Conservation (phyloP, 2,329 filamentous ascomycete genomes). For the Oidium heveae region DNA sequence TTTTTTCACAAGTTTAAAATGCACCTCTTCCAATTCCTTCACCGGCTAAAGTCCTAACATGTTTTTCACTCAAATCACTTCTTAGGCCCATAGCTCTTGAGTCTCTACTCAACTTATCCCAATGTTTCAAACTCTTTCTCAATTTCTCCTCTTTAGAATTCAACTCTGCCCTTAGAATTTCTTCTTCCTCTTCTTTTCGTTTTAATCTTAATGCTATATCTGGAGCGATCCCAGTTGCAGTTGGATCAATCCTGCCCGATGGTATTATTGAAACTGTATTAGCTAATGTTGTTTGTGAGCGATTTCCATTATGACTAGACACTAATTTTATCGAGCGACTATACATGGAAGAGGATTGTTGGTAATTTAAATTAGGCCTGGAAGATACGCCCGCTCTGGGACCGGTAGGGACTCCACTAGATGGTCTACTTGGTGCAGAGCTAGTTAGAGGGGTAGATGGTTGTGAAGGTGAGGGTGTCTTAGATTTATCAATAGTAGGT, state of each 20-base stretch:
- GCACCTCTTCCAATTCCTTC: constrained; percentile 14
- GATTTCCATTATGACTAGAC: constrained; percentile 6
- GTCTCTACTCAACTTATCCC: constrained; percentile 12
- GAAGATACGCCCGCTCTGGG: constrained; percentile 11
- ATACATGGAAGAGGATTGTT: constrained; percentile 9
- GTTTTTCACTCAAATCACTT: constrained; percentile 13
- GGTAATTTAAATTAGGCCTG: constrained; percentile 5
- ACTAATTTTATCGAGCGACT: constrained; percentile 3
- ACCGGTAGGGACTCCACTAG: constrained; percentile 12
- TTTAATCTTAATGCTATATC: constrained; percentile 11
- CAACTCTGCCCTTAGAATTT: constrained; percentile 11
- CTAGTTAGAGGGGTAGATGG: constrained; percentile 6
- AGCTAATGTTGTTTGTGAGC: constrained; percentile 13
- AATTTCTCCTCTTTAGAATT: constrained; percentile 13
- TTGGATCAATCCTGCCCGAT: constrained; percentile 12
- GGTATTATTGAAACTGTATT: constrained; percentile 13
- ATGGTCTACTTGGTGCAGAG: constrained; percentile 11
- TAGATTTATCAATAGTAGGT: constrained; percentile 7
- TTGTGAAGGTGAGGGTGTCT: constrained; percentile 10
- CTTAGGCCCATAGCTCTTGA: constrained; percentile 9
- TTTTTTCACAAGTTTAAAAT: constrained; percentile 7
- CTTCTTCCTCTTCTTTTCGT: constrained; percentile 14
- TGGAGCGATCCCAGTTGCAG: constrained; percentile 10
- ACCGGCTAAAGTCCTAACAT: constrained; percentile 14
- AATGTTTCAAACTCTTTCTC: constrained; percentile 11